Evolutionary conservation across 2,329 filamentous ascomycete genomes (phyloP).

Genomic region (Eutypa lata): DNA sequence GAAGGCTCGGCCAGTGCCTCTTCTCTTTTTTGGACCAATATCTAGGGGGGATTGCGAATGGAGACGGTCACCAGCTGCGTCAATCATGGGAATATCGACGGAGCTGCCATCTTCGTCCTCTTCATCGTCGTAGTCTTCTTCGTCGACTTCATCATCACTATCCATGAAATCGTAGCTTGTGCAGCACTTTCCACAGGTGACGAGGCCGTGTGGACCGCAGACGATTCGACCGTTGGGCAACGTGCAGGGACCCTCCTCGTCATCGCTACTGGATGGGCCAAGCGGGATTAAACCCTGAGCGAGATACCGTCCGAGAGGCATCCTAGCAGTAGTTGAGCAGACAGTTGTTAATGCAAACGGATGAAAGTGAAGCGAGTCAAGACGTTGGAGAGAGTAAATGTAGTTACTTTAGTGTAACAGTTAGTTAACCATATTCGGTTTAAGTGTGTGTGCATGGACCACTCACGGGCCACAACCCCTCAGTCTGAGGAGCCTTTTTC

Average conservation of each 20-base stretch:
- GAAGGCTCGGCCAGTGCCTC: slow-evolving; percentile 29
- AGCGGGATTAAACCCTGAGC: slow-evolving; percentile 24
- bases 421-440: too few species aligned
- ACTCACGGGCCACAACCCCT: too few species aligned
- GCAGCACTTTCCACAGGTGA: slow-evolving; percentile 29
- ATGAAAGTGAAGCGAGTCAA: too few species aligned
- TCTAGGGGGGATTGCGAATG: too few species aligned
- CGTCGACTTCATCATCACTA: slow-evolving; percentile 14
- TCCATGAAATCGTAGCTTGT: slow-evolving; percentile 35
- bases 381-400: too few species aligned
- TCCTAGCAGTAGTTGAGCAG: too few species aligned
- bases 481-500: too few species aligned
- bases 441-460: too few species aligned
- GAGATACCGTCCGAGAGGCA: slow-evolving; percentile 26
- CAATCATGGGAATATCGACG: too few species aligned
- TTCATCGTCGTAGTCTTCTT: slow-evolving; percentile 8
- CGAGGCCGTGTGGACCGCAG: slow-evolving; percentile 31
- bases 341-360: too few species aligned
- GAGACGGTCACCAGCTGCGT: too few species aligned
- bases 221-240: slow-evolving; percentile 33
- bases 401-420: too few species aligned
- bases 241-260: slow-evolving; percentile 31
- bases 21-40: slow-evolving; percentile 10
- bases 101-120: not conserved
- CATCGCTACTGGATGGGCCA: slow-evolving; percentile 25